A percentile compares a stretch with the other conserved stretches of the same genome.
Conservation (phyloP, 192 early-diverging fungal genomes). For the Phycomyces blakesleeanus region DNA sequence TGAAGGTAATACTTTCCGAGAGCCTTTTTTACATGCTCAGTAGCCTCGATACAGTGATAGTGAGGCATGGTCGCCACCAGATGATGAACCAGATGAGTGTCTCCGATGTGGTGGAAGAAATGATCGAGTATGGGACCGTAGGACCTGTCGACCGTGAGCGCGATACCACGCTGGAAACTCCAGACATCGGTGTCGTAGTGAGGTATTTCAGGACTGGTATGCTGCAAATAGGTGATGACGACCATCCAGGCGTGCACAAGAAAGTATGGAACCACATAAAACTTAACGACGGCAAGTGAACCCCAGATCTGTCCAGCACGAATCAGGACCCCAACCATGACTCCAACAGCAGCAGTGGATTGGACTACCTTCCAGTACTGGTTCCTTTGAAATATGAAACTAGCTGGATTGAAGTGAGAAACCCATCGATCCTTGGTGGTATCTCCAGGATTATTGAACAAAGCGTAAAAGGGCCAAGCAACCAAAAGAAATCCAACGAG, state of each 20-base stretch:
- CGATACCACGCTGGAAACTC: constrained; percentile 89
- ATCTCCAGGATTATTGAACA: constrained; percentile 71
- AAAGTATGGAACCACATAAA: constrained; percentile 85
- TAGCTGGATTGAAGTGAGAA: constrained; percentile 81
- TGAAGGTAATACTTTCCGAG: constrained; percentile 77
- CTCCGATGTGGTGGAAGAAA: constrained; percentile 73
- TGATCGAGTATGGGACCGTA: constrained; percentile 82
- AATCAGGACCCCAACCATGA: constrained; percentile 54
- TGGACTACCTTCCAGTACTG: constrained; percentile 65
- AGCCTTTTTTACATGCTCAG: constrained; percentile 68
- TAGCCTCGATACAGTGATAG: constrained; percentile 88
- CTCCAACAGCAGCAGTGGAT: constrained; percentile 60
- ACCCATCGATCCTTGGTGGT: constrained; percentile 49
- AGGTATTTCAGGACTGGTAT: constrained; percentile 81
- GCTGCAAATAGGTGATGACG: constrained; percentile 89
- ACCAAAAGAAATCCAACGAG: constrained; percentile 64
- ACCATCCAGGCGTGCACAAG: constrained; percentile 93
- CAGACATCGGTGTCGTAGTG: constrained; percentile 82
- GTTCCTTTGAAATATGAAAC: constrained; percentile 74
- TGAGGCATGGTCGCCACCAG: constrained; percentile 94
- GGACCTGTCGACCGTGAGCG: constrained; percentile 81
- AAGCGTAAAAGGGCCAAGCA: constrained; percentile 87
- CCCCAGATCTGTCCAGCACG: constrained; percentile 46
- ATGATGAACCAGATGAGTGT: constrained; percentile 93
- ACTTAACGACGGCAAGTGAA: constrained; percentile 61